Evolutionary conservation across 2,329 filamentous ascomycete species (phyloP), one percentile per base, ranked within the genome.

Genomic region (Cercospora brassicicola): DNA sequence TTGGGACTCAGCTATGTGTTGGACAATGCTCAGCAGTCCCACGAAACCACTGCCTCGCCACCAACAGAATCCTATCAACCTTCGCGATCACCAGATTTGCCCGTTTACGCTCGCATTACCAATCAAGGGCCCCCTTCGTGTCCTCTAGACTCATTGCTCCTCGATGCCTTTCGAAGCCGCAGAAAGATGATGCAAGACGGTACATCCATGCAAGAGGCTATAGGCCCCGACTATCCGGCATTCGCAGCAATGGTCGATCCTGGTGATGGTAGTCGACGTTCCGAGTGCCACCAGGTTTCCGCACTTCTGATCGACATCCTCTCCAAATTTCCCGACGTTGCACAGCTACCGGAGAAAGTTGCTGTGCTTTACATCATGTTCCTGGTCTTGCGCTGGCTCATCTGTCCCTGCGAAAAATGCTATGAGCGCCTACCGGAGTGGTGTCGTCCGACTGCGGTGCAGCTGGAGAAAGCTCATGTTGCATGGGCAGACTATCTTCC

Each of bases 351-450:
- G 0, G 93, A 96, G 79, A 90, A 91, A 74, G 88, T 96, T 0
- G 93, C 91, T 8, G 88, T 92, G 6, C 84, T 96, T 7, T 96
- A 94, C 78, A 83, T 90, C 76, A 96, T 96, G 91, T 96, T 96
- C 79, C 85, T 94, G 33, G 77, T 93, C 71, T 92, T 95, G 89
- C 80, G 82, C 51, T 97, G 93, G 92, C 89, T 92, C 77, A 90
- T 96, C 66, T 87, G 87, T 30, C 92, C 93, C 0, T 92, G 91
- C 0, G 85, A 86, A 68, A 90, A 93, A 73, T 96, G 93, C 80
- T 94, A 91, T 78, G 87, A 92, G 26, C 86, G 90, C 3, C 81
- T 97, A 10, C 93, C 93, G 0, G 84, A 88, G 4, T 96, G 91
- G 88, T 81, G 89, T 45, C 85, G 85, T 0, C 93, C 93, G 1